A percentile compares a stretch with the other conserved stretches of the same genome.
Evolutionary conservation across 257 asterid species (phyloP).

Genomic region (Capsicum pubescens): DNA sequence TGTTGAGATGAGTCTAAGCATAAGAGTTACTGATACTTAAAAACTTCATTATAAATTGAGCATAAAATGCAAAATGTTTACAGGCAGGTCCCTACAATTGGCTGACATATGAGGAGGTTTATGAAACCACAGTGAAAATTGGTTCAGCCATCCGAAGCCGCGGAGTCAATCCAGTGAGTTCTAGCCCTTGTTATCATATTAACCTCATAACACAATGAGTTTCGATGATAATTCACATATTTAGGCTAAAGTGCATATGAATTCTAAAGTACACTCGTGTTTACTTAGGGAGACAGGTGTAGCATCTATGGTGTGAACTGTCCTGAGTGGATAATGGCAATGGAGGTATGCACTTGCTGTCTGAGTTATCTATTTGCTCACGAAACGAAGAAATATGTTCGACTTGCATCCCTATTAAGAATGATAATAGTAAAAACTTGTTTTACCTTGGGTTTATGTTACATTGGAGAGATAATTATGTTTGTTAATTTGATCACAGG

Average conservation of each 20-base stretch:
- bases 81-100: conserved; percentile 79
- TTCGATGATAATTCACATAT: not conserved
- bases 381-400: not conserved
- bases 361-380: not conserved
- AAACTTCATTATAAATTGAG: not conserved
- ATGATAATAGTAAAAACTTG: not conserved
- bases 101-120: conserved; percentile 68
- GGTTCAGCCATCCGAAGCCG: conserved; percentile 83
- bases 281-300: conserved; percentile 73
- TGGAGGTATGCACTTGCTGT: conserved; percentile 64
- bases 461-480: not conserved
- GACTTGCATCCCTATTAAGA: not conserved
- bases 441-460: not conserved
- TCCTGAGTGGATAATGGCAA: conserved; percentile 89
- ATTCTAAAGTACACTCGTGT: not conserved
- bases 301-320: conserved; percentile 89
- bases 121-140: conserved; percentile 52
- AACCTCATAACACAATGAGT: not conserved
- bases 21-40: not conserved
- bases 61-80: conserved; percentile 13
- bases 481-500: conserved; percentile 53
- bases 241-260: not conserved
- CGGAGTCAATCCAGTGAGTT: conserved; percentile 73
- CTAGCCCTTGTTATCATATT: not conserved
- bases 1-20: conserved; percentile 14